These are phyloP conservation scores for Penicillium mononematosum DNA, from an alignment of 495 filamentous ascomycete genomes.

Conservation along the genomic window DNA sequence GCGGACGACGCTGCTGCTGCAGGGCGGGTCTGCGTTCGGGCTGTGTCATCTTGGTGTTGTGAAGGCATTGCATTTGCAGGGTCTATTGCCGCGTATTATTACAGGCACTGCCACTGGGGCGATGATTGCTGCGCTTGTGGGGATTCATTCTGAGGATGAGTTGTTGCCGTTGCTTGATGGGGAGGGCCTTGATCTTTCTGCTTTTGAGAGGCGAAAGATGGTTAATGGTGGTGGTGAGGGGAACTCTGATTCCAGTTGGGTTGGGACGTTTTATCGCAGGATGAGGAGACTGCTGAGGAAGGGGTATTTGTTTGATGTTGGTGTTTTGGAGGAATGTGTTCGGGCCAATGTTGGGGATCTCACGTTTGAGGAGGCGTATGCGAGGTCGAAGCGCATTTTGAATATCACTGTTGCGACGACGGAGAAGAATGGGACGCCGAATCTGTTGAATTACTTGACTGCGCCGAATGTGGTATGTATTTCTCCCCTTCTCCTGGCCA, in stretches of 20 bases:
- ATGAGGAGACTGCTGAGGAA: conserved; percentile 64
- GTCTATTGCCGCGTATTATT: conserved; percentile 84
- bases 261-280: conserved; percentile 59
- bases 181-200: conserved; percentile 77
- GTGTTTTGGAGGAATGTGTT: conserved; percentile 81
- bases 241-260: conserved; percentile 38
- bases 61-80: conserved; percentile 81
- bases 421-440: conserved; percentile 73
- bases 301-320: conserved; percentile 82
- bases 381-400: conserved; percentile 78
- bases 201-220: conserved; percentile 56
- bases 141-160: conserved; percentile 86
- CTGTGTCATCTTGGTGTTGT: conserved; percentile 90
- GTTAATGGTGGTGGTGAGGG: conserved; percentile 11
- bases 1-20: conserved; percentile 78
- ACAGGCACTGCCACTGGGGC: conserved; percentile 89
- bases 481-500: background rate
- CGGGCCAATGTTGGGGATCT: conserved; percentile 82
- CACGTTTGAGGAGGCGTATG: conserved; percentile 93
- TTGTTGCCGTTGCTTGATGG: conserved; percentile 72
- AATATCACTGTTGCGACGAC: conserved; percentile 87
- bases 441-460: conserved; percentile 87
- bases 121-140: conserved; percentile 85
- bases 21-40: conserved; percentile 90
- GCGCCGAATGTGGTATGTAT: conserved; percentile 85